Conservation (phyloP, 1,284 basidiomycete genomes). For the Microbotryum scabiosae region DNA sequence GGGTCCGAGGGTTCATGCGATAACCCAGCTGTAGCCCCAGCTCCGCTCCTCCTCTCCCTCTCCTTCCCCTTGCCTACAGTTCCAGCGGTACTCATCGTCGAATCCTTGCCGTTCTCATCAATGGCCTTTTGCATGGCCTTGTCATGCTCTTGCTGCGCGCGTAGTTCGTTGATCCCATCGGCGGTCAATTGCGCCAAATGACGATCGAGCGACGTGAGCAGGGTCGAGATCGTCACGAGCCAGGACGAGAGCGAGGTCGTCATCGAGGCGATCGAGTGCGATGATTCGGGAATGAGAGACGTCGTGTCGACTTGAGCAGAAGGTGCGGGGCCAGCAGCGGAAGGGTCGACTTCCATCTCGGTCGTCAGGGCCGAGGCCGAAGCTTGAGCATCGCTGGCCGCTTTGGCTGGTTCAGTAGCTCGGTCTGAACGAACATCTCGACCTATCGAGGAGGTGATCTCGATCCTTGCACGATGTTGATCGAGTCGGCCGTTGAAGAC, state of each 20-base stretch:
- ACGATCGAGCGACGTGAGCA: slow-evolving; percentile 18
- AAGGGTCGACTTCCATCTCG: slow-evolving; percentile 17
- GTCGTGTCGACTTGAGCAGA: neutral
- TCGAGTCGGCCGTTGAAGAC: slow-evolving; percentile 82
- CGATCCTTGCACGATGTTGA: slow-evolving; percentile 73
- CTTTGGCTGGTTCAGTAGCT: neutral
- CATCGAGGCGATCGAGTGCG: neutral
- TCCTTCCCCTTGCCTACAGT: too few relatives aligned
- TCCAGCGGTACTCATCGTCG: too few relatives aligned
- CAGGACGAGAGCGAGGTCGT: slow-evolving; percentile 2
- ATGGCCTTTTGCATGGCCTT: slow-evolving; percentile 38
- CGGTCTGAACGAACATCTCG: slow-evolving; percentile 53
- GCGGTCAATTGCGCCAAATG: slow-evolving; percentile 14
- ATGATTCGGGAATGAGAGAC: neutral
- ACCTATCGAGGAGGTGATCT: slow-evolving; percentile 84
- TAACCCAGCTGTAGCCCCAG: too few relatives aligned
- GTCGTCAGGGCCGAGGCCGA: neutral
- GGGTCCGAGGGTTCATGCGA: too few relatives aligned
- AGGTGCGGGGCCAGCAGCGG: neutral
- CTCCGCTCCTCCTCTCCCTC: too few relatives aligned
- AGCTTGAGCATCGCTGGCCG: neutral
- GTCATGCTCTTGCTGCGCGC: slow-evolving; percentile 52
- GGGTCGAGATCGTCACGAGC: slow-evolving; percentile 5
- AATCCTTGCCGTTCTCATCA: too few relatives aligned
- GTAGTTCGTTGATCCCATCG: slow-evolving; percentile 21